phyloP scores from a whole-genome alignment of 2,329 filamentous ascomycete species.

The Botryotinia calthae region DNA sequence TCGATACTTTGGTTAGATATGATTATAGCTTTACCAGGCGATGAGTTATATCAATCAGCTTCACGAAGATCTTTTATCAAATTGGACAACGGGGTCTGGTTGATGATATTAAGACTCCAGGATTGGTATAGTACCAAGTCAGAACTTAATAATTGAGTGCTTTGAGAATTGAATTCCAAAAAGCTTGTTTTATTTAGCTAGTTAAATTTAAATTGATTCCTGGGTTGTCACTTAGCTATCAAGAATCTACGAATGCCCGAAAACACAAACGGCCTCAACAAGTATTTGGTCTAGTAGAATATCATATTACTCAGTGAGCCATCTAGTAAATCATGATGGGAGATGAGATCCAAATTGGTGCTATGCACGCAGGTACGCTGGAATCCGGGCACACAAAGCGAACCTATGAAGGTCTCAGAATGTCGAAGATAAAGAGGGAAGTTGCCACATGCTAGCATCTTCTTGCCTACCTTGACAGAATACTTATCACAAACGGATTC shows the following conservation, averaged over 20 bases:
- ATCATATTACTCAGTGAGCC: not conserved
- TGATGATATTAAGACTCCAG: too few species aligned
- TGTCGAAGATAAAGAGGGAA: not conserved
- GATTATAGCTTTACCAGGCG: not conserved
- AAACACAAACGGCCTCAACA: not conserved
- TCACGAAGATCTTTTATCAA: not conserved
- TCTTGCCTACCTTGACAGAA: not conserved
- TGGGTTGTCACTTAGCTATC: not conserved
- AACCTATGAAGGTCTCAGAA: not conserved
- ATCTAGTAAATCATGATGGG: not conserved
- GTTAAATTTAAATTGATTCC: not conserved
- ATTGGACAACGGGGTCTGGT: not conserved
- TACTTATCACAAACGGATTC: fast-evolving
- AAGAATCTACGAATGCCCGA: not conserved
- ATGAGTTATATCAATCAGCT: not conserved
- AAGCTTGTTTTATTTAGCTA: not conserved
- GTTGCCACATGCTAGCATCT: not conserved
- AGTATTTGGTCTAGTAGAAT: not conserved
- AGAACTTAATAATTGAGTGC: not conserved
- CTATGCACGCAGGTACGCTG: not conserved
- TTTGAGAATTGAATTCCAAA: not conserved
- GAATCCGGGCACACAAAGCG: not conserved
- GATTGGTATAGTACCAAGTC: not conserved
- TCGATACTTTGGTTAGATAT: not conserved
- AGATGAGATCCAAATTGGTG: not conserved